Evolutionary conservation across 768 basidiomycete genomes (phyloP).

Genomic region (Pleurotus eryngii): DNA sequence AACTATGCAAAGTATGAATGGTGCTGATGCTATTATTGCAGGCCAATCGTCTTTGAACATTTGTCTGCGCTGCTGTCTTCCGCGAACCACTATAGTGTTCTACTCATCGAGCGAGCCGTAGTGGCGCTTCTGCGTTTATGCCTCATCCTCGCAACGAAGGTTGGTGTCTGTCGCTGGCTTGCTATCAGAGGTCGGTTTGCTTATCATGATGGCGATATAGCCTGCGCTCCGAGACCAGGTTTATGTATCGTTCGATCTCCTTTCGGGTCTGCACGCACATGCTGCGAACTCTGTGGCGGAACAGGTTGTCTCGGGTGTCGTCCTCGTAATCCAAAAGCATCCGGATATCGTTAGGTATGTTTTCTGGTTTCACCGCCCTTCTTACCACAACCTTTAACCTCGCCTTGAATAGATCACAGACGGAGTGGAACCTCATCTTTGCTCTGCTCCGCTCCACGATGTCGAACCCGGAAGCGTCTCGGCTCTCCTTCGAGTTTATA

Average conservation of each 20-base stretch:
- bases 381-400: background rate
- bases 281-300: constrained; percentile 90
- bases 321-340: constrained; percentile 75
- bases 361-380: no score
- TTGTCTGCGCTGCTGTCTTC: constrained; percentile 76
- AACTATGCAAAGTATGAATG: no score
- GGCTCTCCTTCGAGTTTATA: constrained; percentile 80
- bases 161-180: constrained; percentile 27
- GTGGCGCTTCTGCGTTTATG: constrained; percentile 86
- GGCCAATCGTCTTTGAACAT: constrained; percentile 96
- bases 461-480: constrained; percentile 82
- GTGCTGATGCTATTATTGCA: no score
- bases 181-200: background rate
- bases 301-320: constrained; percentile 81
- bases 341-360: constrained; percentile 63
- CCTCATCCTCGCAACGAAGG: constrained; percentile 75
- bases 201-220: constrained; percentile 33
- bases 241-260: constrained; percentile 88
- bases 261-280: constrained; percentile 72
- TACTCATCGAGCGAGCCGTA: constrained; percentile 92
- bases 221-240: constrained; percentile 87
- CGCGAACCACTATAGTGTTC: constrained; percentile 78
- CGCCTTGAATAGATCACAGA: constrained; percentile 60
- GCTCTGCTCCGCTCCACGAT: constrained; percentile 84
- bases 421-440: constrained; percentile 94